Evolutionary conservation across 2,329 filamentous ascomycete genomes (phyloP).

Genomic region (Apiospora aurea): DNA sequence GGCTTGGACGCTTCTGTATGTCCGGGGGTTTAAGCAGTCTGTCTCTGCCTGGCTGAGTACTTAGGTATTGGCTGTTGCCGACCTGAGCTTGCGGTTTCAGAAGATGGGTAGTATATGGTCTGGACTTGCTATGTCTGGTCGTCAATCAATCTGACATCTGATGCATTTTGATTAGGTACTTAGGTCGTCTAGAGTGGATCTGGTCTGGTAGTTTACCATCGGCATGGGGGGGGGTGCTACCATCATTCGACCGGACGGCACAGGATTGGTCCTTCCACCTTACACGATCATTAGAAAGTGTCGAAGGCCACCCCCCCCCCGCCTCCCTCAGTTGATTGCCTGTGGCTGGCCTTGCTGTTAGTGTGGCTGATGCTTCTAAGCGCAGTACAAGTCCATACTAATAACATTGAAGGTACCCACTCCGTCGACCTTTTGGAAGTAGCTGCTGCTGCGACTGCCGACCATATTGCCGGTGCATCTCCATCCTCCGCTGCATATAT

Average conservation of each 20-base stretch:
- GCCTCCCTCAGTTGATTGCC: background rate
- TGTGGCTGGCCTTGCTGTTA: background rate
- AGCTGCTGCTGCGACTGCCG: background rate
- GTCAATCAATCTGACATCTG: background rate
- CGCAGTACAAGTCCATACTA: background rate
- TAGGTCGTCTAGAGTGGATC: background rate
- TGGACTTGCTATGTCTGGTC: background rate
- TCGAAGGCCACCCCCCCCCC: background rate
- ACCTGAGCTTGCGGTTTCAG: background rate
- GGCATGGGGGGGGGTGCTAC: slow-evolving; percentile 14
- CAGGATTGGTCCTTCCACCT: background rate
- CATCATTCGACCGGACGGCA: slow-evolving; percentile 4
- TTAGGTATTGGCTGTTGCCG: background rate
- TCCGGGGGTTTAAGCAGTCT: background rate
- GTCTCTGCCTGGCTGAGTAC: background rate
- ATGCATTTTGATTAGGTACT: slow-evolving; percentile 11
- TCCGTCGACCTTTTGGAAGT: background rate
- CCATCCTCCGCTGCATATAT: background rate
- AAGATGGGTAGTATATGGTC: background rate
- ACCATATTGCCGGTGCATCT: slow-evolving; percentile 17
- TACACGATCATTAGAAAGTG: background rate
- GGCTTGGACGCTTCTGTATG: background rate
- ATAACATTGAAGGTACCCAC: background rate
- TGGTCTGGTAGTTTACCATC: background rate
- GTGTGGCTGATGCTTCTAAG: background rate